Conservation (phyloP, 83 land plant genomes). For the Thuja plicata region DNA sequence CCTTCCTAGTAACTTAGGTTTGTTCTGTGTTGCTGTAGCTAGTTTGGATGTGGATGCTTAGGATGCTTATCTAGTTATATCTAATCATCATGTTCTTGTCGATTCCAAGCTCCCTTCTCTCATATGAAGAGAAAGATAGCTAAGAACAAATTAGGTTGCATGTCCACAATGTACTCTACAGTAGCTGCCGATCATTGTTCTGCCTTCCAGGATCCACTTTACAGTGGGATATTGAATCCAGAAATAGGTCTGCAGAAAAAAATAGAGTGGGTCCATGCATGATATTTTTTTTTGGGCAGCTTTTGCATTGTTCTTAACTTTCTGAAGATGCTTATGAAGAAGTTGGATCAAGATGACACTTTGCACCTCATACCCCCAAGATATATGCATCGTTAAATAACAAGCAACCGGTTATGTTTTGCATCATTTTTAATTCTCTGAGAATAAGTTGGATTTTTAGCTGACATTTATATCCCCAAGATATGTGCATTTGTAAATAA, state of each 20-base stretch:
- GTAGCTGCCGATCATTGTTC: not conserved
- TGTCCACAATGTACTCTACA: not conserved
- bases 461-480: not conserved
- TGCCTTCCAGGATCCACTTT: not conserved
- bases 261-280: not conserved
- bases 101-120: not conserved
- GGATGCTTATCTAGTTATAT: not conserved
- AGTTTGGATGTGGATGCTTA: not conserved
- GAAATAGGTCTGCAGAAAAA: not conserved
- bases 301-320: not conserved
- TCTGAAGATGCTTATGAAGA: not conserved
- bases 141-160: not conserved
- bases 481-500: no score
- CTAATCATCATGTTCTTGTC: not conserved
- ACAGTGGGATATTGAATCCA: not conserved
- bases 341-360: not conserved
- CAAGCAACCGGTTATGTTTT: not conserved
- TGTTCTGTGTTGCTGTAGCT: not conserved
- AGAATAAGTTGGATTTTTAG: not conserved
- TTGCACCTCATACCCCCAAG: not conserved
- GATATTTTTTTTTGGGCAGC: not conserved
- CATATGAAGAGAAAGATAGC: not conserved
- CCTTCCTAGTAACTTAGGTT: not conserved
- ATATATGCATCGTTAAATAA: not conserved
- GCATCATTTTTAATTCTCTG: not conserved